Conservation (phyloP, 805 yeast species). For the Myxozyma melibiosi region DNA sequence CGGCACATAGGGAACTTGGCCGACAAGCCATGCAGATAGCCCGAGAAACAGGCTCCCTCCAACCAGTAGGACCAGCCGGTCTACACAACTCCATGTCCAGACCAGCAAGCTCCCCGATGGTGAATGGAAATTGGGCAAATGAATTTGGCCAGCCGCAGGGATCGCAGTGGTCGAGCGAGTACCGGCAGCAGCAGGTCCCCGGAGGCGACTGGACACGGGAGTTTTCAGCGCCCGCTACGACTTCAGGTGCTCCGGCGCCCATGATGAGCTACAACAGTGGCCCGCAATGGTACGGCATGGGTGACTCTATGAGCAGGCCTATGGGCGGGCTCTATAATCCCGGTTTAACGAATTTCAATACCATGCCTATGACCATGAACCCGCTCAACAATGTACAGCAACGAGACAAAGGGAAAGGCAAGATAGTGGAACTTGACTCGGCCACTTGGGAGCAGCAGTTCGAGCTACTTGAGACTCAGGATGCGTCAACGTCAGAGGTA, state of each 20-base stretch:
- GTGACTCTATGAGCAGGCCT: not conserved
- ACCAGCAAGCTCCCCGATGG: not conserved
- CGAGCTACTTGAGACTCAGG: constrained; percentile 42
- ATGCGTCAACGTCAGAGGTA: constrained; percentile 26
- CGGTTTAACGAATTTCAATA: not conserved
- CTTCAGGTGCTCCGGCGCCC: not conserved
- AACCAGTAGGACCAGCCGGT: no score
- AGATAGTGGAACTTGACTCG: constrained; percentile 43
- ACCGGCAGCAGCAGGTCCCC: not conserved
- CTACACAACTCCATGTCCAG: not conserved
- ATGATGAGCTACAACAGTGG: not conserved
- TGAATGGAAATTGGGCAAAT: not conserved
- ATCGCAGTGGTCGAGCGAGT: not conserved
- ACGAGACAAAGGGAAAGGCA: constrained; percentile 27
- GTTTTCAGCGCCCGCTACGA: not conserved
- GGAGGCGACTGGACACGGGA: constrained; percentile 2
- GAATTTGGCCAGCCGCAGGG: constrained; percentile 2
- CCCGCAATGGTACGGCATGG: constrained; percentile 3
- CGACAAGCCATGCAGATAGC: not conserved
- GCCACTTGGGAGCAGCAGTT: constrained; percentile 52
- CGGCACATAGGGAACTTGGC: not conserved
- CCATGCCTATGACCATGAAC: not conserved
- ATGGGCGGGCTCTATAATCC: constrained; percentile 7
- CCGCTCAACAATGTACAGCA: not conserved
- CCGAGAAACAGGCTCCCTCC: not conserved